Conservation (phyloP, 1,284 basidiomycete genomes). For the Pascua sp. region DNA sequence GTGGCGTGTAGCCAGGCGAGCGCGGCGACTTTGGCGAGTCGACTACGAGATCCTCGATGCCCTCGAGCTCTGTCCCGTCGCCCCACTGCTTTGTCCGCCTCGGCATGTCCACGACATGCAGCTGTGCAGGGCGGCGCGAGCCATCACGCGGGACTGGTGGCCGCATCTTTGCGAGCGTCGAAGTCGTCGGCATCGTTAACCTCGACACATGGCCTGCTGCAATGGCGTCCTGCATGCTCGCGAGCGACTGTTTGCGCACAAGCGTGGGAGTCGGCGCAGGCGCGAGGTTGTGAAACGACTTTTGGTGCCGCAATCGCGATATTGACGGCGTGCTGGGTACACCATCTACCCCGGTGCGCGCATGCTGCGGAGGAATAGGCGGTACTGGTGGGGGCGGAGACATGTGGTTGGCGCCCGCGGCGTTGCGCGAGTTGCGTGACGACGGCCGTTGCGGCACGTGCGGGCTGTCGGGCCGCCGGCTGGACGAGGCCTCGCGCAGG, state of each 20-base stretch:
- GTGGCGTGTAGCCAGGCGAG: too few species aligned
- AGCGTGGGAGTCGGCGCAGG: slow-evolving; percentile 27
- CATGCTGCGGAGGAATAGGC: slow-evolving; percentile 3
- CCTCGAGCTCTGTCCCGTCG: slow-evolving; percentile 89
- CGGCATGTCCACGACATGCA: slow-evolving; percentile 59
- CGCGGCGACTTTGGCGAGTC: slow-evolving; percentile 54
- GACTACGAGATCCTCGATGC: slow-evolving; percentile 81
- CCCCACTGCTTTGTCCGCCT: slow-evolving; percentile 71
- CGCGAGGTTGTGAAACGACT: slow-evolving; percentile 37
- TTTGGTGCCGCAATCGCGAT: slow-evolving; percentile 40
- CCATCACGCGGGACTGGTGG: slow-evolving; percentile 57
- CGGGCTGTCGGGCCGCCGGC: slow-evolving; percentile 3
- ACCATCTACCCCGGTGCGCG: neutral
- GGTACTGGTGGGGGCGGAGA: slow-evolving; percentile 18
- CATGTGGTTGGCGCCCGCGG: neutral
- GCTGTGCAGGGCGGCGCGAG: neutral
- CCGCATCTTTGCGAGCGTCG: slow-evolving; percentile 65
- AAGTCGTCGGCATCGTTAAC: slow-evolving; percentile 76
- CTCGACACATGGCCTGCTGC: slow-evolving; percentile 47
- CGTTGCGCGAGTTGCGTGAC: neutral
- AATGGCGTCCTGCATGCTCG: slow-evolving; percentile 39
- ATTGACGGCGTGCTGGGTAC: slow-evolving; percentile 9
- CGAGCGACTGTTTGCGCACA: slow-evolving; percentile 40
- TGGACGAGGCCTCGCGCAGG: neutral
- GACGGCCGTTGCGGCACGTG: neutral